Conservation (phyloP, 78 protist genomes). For the Pigoraptor vietnamica region DNA sequence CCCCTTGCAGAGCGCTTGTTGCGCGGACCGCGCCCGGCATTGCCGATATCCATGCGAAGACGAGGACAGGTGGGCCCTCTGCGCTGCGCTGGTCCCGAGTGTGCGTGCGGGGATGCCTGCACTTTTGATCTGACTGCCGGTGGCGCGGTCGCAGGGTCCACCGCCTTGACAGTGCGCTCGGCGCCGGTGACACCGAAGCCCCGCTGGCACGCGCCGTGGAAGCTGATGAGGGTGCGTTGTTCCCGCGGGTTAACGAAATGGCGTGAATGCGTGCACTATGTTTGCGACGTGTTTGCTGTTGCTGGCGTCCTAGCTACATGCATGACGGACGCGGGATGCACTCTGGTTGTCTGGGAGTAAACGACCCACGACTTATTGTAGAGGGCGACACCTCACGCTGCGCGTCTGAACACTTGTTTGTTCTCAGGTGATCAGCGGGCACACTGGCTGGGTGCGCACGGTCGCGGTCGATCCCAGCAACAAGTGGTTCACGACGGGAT, state of each 20-base stretch:
- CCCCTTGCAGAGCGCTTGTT: too few relatives aligned
- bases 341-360: too few relatives aligned
- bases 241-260: neutral
- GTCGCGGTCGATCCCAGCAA: constrained; percentile 92
- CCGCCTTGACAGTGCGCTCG: neutral
- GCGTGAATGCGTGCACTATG: neutral
- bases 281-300: neutral
- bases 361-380: too few relatives aligned
- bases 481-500: constrained; percentile 95
- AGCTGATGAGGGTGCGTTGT: constrained; percentile 15
- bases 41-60: too few relatives aligned
- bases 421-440: constrained; percentile 48
- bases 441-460: constrained; percentile 81
- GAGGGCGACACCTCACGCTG: too few relatives aligned
- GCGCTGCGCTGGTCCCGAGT: too few relatives aligned
- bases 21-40: too few relatives aligned
- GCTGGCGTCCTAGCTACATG: too few relatives aligned
- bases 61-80: too few relatives aligned
- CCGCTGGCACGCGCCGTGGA: constrained; percentile 40
- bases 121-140: neutral
- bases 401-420: too few relatives aligned
- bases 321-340: too few relatives aligned
- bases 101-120: too few relatives aligned
- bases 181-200: constrained; percentile 30
- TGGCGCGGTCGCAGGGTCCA: neutral